Evolutionary conservation across 805 yeast species (phyloP).

Genomic region (Saccharomycopsis fermentans): DNA sequence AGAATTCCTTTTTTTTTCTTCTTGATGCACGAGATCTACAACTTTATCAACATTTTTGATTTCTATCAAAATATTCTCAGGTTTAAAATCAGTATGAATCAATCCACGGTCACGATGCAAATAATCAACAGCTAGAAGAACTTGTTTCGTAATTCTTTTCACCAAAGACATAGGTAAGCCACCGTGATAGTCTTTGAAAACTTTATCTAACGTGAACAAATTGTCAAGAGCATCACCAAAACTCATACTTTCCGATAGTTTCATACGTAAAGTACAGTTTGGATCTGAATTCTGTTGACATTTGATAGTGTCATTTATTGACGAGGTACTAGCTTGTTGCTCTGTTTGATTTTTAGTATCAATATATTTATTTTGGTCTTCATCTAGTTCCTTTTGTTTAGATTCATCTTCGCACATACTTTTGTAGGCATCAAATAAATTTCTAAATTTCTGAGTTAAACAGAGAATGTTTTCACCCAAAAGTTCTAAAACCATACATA

Average conservation of each 20-base stretch:
- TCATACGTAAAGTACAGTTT: background rate
- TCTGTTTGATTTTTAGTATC: background rate
- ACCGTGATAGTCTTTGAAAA: conserved; percentile 40
- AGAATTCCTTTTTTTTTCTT: conserved; percentile 6
- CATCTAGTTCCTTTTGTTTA: background rate
- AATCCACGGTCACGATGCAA: conserved; percentile 66
- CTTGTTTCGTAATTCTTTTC: conserved; percentile 73
- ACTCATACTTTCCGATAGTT: conserved; percentile 7
- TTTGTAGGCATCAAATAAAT: conserved; percentile 19
- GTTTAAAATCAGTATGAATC: conserved; percentile 64
- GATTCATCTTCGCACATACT: background rate
- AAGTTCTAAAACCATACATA: conserved; percentile 96
- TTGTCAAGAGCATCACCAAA: conserved; percentile 14
- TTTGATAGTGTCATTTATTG: background rate
- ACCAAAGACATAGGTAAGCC: conserved; percentile 73
- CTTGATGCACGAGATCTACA: conserved; percentile 28
- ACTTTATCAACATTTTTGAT: conserved; percentile 77
- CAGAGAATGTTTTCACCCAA: conserved; percentile 89
- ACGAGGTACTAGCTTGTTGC: background rate
- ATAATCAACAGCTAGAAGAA: conserved; percentile 61
- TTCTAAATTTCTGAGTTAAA: conserved; percentile 58
- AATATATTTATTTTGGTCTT: background rate
- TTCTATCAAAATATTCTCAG: conserved; percentile 68
- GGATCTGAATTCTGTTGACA: background rate
- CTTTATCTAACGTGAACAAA: conserved; percentile 7